phyloP scores from a whole-genome alignment of 2,329 filamentous ascomycete species.

The Thyridium curvatum region DNA sequence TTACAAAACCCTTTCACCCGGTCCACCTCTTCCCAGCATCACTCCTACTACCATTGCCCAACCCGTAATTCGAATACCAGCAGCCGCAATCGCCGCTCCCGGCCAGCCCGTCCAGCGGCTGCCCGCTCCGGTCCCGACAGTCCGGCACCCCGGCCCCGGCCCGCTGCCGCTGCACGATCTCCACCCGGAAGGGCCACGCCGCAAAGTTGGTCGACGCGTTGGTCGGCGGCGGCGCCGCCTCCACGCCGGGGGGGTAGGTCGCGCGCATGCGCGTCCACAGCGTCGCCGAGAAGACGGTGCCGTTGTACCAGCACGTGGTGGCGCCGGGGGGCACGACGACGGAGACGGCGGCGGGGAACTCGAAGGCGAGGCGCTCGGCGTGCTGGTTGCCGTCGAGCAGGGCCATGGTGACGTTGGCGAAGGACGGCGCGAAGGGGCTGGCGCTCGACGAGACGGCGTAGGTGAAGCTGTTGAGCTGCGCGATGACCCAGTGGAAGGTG shows the following conservation, averaged over 20 bases:
- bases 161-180: conserved; percentile 43
- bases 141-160: conserved; percentile 43
- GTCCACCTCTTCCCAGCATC: no score
- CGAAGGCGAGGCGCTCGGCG: conserved; percentile 53
- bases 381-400: conserved; percentile 38
- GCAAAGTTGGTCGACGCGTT: conserved; percentile 20
- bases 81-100: conserved; percentile 31
- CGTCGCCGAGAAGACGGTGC: conserved; percentile 47
- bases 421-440: conserved; percentile 50
- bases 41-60: background rate
- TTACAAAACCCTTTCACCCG: background rate
- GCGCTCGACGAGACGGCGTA: conserved; percentile 49
- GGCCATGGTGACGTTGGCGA: conserved; percentile 43
- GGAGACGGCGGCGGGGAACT: conserved; percentile 42
- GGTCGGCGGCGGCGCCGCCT: conserved; percentile 10
- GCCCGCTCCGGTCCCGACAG: conserved; percentile 38
- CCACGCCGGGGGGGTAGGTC: conserved; percentile 18
- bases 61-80: conserved; percentile 27
- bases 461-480: conserved; percentile 18
- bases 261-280: conserved; percentile 48
- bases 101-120: conserved; percentile 22
- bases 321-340: conserved; percentile 39
- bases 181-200: conserved; percentile 53
- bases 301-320: conserved; percentile 51
- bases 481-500: conserved; percentile 59